Evolutionary conservation across 2,329 filamentous ascomycete genomes (phyloP), one percentile per base, ranked within the genome.

Genomic region (Aspergillus puulaauensis): DNA sequence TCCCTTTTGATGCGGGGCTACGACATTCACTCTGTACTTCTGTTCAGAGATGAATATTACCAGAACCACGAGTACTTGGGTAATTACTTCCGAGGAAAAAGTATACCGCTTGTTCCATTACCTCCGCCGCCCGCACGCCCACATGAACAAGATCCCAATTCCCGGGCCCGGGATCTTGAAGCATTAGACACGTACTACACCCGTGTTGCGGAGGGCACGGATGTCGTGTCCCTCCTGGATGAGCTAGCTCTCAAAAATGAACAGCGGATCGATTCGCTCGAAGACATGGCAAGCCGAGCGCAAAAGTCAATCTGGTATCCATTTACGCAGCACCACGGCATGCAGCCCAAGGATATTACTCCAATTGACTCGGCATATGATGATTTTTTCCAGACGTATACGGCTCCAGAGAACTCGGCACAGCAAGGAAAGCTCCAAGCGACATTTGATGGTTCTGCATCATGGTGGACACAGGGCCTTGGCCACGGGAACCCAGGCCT

Each of bases 381-480:
- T 7, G 90, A 93, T 67, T 86, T 86, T 68, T 96, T 95, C 71
- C 88, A 93, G 68, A 87, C 86, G 0, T 76, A 78, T 52, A 68
- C 68, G n/a, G 62, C 69, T 4, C 61, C 62, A 14, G 64, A 57
- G 15, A 31, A 62, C 68, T 48, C 63, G 2, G 41, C 64, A 4
- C 51, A 61, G 1, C 51, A 58, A 6, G 62, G 56, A 21, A 68
- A 86, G 3, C 74, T 91, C 0, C 81, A 80, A 46, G 82, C 90
- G 1, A 87, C 89, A 0, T 92, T 95, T 55, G 91, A 96, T 65
- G 91, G 88, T 2, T 95, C 90, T 0, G 90, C 90, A 1, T 93
- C 90, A 0, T 96, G 91, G 91, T 96, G 91, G 91, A 96, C 91
- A 0, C 91, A 96, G 73, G 91, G 91, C 2, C 81, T 96, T 0